A percentile compares a stretch with the other conserved stretches of the same genome.
These are phyloP conservation scores for Pythium folliculosum DNA, from an alignment of 352 stramenopile species.

Conservation along the genomic window DNA sequence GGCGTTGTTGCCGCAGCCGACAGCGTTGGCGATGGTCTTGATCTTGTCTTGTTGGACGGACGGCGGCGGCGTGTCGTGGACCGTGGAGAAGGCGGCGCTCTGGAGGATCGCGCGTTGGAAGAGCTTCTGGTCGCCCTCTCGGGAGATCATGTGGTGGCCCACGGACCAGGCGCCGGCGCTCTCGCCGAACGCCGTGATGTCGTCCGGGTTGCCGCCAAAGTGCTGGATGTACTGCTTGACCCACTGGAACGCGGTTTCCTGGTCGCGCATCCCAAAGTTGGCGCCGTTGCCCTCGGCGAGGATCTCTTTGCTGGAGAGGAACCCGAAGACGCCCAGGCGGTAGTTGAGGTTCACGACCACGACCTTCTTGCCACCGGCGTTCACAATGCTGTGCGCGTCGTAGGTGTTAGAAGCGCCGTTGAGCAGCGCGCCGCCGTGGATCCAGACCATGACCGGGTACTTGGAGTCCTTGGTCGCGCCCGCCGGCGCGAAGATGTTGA, in stretches of 20 bases:
- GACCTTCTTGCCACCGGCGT: constrained; percentile 22
- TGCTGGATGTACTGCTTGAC: constrained; percentile 37
- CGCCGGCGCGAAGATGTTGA: constrained; percentile 36
- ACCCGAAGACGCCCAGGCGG: constrained; percentile 5
- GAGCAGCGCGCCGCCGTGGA: constrained; percentile 34
- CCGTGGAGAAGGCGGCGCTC: neutral
- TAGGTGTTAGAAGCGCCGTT: neutral
- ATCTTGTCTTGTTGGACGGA: neutral
- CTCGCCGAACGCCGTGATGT: constrained; percentile 31
- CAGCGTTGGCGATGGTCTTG: neutral
- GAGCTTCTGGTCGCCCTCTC: constrained; percentile 2
- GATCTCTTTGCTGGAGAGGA: neutral
- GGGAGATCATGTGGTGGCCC: neutral
- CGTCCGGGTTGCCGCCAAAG: constrained; percentile 37
- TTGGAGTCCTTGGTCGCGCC: constrained; percentile 22
- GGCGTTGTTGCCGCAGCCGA: neutral
- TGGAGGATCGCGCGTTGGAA: constrained; percentile 4
- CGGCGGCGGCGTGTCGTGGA: neutral
- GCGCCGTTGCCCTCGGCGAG: neutral
- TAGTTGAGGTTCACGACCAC: constrained; percentile 40
- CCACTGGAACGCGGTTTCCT: constrained; percentile 32
- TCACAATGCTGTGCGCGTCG: neutral
- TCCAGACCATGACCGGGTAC: constrained; percentile 37
- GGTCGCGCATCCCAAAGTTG: constrained; percentile 32
- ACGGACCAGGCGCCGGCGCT: constrained; percentile 4